Percentiles rank a stretch among this genome's conserved stretches.
These are phyloP conservation scores for Sphagnurus paluster DNA, from an alignment of 1,284 basidiomycete species.

Conservation along the genomic window DNA sequence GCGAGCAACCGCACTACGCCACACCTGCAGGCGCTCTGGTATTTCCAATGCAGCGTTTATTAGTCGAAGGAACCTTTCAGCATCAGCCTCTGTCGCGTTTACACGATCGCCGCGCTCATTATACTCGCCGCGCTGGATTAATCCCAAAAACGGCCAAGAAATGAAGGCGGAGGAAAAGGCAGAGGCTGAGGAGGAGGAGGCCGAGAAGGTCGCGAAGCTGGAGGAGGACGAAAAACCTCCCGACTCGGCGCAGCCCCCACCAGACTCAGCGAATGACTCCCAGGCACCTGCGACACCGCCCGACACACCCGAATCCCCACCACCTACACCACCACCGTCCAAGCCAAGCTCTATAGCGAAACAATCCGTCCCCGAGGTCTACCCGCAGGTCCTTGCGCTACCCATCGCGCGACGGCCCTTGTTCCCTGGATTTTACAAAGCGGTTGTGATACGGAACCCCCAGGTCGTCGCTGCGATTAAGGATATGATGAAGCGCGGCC, in stretches of 20 bases:
- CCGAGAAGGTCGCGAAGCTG: constrained; percentile 16
- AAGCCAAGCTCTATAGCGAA: constrained; percentile 64
- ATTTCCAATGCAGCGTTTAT: constrained; percentile 1
- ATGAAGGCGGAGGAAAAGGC: constrained; percentile 19
- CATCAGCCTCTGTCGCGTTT: constrained; percentile 13
- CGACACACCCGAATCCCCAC: constrained; percentile 19
- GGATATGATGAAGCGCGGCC: constrained; percentile 95
- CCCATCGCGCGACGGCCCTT: constrained; percentile 95
- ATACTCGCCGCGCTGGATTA: constrained; percentile 35
- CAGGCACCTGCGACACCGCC: constrained; percentile 21
- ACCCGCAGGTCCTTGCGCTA: constrained; percentile 93
- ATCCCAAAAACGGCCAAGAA: constrained; percentile 30
- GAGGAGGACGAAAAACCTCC: constrained; percentile 16
- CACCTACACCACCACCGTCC: constrained; percentile 29
- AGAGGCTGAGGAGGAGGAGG: constrained; percentile 20
- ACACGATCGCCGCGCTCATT: constrained; percentile 10
- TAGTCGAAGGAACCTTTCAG: constrained; percentile 9
- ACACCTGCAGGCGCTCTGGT: constrained; percentile 16
- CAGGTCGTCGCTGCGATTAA: constrained; percentile 93
- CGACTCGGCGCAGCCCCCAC: constrained; percentile 17
- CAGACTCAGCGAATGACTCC: constrained; percentile 22
- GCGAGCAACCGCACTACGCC: constrained; percentile 12
- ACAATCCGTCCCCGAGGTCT: constrained; percentile 83
- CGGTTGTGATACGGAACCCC: constrained; percentile 89
- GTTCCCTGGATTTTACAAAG: constrained; percentile 98